Conservation (phyloP, 2,329 filamentous ascomycete species). For the Phyllosticta capitalensis region DNA sequence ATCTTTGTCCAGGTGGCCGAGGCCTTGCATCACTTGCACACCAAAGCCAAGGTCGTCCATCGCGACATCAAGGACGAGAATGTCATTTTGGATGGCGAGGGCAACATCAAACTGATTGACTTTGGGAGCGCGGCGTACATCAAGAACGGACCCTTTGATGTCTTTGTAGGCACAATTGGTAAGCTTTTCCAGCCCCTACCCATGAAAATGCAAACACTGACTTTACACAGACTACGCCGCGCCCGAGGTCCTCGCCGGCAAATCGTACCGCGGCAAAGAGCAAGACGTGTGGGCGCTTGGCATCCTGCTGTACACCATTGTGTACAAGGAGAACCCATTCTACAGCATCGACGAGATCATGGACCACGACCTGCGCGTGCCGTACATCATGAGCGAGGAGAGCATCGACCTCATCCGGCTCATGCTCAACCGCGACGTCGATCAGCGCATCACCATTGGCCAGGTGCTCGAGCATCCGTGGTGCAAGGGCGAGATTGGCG, state of each 20-base stretch:
- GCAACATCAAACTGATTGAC: conserved; percentile 92
- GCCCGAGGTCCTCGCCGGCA: conserved; percentile 90
- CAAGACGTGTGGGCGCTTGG: conserved; percentile 98
- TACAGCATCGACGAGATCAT: conserved; percentile 99
- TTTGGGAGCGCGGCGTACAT: conserved; percentile 98
- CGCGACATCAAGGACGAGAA: conserved; percentile 99
- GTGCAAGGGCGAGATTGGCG: conserved; percentile 36
- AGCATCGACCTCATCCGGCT: conserved; percentile 84
- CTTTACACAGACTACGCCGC: conserved; percentile 77
- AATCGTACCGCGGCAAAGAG: conserved; percentile 87
- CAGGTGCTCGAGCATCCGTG: conserved; percentile 86
- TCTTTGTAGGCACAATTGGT: conserved; percentile 98
- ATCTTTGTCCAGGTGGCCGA: conserved; percentile 91
- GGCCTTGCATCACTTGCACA: conserved; percentile 85
- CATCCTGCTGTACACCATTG: conserved; percentile 94
- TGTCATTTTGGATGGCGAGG: conserved; percentile 88
- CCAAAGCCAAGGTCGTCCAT: conserved; percentile 83
- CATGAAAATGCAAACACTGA: background rate
- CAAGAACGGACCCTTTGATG: conserved; percentile 95
- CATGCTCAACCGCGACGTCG: conserved; percentile 89
- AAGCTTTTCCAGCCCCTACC: conserved; percentile 26
- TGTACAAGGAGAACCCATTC: conserved; percentile 99
- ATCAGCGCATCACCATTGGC: conserved; percentile 72
- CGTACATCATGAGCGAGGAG: conserved; percentile 79
- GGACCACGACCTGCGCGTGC: conserved; percentile 87